Conservation (phyloP, 1,284 basidiomycete species). For the Kalmanozyma brasiliensis region DNA sequence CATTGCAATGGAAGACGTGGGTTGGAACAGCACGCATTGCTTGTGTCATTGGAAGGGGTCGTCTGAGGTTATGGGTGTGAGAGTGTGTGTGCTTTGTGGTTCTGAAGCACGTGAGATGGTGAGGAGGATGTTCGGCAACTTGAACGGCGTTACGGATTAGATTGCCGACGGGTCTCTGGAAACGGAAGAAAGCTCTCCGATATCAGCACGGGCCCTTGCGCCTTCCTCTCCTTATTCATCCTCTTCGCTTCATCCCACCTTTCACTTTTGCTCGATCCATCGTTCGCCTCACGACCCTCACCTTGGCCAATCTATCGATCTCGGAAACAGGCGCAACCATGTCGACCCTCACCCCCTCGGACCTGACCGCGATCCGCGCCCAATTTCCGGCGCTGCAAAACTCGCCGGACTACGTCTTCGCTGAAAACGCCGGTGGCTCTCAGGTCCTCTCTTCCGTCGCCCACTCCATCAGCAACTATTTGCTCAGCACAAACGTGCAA, state of each 20-base stretch:
- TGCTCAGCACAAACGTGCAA: slow-evolving; percentile 78
- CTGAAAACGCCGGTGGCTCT: slow-evolving; percentile 82
- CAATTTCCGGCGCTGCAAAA: slow-evolving; percentile 29
- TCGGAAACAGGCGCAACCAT: too few relatives aligned
- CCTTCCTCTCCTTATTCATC: background rate
- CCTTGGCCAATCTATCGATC: too few relatives aligned
- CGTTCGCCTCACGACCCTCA: too few relatives aligned
- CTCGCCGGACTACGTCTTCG: slow-evolving; percentile 71
- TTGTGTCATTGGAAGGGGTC: too few relatives aligned
- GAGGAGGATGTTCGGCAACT: too few relatives aligned
- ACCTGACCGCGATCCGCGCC: slow-evolving; percentile 10
- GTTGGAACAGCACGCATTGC: too few relatives aligned
- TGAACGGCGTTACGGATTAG: too few relatives aligned
- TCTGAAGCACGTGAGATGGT: too few relatives aligned
- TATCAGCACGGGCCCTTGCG: slow-evolving; percentile 6
- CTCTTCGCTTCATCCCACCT: background rate
- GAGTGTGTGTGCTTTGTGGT: too few relatives aligned
- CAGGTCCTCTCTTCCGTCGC: slow-evolving; percentile 72
- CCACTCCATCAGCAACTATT: slow-evolving; percentile 75
- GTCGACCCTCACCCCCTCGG: slow-evolving; percentile 4
- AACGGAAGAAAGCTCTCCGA: slow-evolving; percentile 14
- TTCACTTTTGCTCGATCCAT: too few relatives aligned
- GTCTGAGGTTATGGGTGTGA: too few relatives aligned
- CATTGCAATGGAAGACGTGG: background rate
- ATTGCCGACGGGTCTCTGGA: too few relatives aligned